A percentile compares a stretch with the other conserved stretches of the same genome.
Conservation (phyloP, 1,139 yeast genomes). For the Hyphopichia wangnamkhiaoensis region DNA sequence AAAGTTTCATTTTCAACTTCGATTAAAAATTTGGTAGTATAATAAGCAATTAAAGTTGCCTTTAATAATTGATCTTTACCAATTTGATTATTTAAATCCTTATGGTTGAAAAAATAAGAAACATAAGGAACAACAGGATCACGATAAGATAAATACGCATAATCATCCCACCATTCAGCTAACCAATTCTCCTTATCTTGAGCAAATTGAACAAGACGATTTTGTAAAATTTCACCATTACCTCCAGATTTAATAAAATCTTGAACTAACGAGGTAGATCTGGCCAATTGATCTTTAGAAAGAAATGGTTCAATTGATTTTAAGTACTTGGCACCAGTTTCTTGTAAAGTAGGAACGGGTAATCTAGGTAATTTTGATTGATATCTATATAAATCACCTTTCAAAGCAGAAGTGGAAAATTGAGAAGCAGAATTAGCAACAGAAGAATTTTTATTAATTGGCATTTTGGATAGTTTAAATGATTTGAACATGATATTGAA, state of each 20-base stretch:
- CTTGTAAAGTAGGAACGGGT: constrained; percentile 82
- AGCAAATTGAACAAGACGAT: constrained; percentile 62
- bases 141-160: constrained; percentile 86
- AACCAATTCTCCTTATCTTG: constrained; percentile 81
- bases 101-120: constrained; percentile 86
- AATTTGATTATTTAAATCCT: constrained; percentile 56
- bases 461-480: constrained; percentile 13
- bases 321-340: constrained; percentile 71
- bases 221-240: constrained; percentile 68
- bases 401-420: constrained; percentile 37
- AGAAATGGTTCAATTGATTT: constrained; percentile 70
- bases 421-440: constrained; percentile 12
- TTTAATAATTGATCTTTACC: constrained; percentile 74
- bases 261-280: constrained; percentile 60
- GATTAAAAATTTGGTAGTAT: constrained; percentile 57
- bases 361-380: constrained; percentile 78
- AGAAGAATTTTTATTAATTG: not conserved
- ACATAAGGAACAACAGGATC: constrained; percentile 95
- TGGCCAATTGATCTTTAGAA: constrained; percentile 52
- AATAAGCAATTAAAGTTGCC: constrained; percentile 62
- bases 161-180: constrained; percentile 91
- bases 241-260: constrained; percentile 66
- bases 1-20: constrained; percentile 59
- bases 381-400: constrained; percentile 71
- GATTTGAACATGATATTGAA: constrained; percentile 11